Evolutionary conservation across 768 basidiomycete species (phyloP).

Genomic region (Strobilomyces confusus): DNA sequence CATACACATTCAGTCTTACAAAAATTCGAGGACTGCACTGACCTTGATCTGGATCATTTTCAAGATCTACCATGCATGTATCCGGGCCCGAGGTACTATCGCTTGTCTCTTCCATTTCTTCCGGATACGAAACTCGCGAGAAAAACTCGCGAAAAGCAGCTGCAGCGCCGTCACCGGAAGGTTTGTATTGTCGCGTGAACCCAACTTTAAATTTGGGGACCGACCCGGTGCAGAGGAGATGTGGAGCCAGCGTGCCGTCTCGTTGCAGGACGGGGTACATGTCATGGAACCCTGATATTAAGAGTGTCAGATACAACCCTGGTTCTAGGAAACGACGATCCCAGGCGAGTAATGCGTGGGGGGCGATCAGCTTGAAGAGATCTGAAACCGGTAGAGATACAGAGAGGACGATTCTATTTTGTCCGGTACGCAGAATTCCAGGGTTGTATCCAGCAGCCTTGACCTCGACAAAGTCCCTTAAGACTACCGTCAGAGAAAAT

Average conservation of each 20-base stretch:
- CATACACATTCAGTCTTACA: conserved; percentile 30
- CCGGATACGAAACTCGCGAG: conserved; percentile 28
- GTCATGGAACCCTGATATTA: conserved; percentile 54
- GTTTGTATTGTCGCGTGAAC: conserved; percentile 58
- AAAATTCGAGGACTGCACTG: background rate
- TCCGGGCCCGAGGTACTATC: background rate
- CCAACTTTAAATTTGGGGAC: conserved; percentile 58
- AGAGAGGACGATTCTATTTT: conserved; percentile 50
- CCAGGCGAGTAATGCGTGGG: conserved; percentile 72
- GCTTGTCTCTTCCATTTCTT: conserved; percentile 19
- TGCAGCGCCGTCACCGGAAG: conserved; percentile 43
- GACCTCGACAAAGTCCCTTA: conserved; percentile 58
- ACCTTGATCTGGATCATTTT: conserved; percentile 1
- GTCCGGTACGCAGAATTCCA: conserved; percentile 49
- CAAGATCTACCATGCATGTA: background rate
- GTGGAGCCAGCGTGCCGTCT: conserved; percentile 38
- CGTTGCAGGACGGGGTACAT: conserved; percentile 49
- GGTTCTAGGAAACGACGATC: conserved; percentile 58
- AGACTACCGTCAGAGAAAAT: background rate
- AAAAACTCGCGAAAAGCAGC: conserved; percentile 50
- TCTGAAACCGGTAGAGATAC: conserved; percentile 53
- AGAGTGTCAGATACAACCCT: conserved; percentile 57
- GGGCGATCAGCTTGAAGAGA: conserved; percentile 50
- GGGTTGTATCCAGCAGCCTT: conserved; percentile 56
- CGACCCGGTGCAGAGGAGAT: conserved; percentile 34